phyloP scores from a whole-genome alignment of 2,329 filamentous ascomycete species.

The Pyrenochaeta sp. region DNA sequence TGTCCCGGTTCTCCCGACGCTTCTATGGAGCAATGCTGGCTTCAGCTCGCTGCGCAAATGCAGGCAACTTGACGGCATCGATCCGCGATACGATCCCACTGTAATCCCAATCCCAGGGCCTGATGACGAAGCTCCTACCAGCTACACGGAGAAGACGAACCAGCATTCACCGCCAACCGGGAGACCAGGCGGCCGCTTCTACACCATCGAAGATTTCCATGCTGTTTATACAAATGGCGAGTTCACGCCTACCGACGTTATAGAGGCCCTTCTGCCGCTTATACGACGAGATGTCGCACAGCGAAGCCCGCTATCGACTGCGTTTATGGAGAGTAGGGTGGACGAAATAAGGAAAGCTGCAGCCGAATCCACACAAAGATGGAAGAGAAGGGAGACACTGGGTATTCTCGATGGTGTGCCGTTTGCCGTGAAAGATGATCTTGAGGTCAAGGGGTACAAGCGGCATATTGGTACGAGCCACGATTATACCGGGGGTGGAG shows the following conservation, averaged over 20 bases:
- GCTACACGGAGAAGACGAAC: constrained; percentile 27
- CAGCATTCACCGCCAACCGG: constrained; percentile 27
- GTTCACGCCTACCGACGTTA: constrained; percentile 76
- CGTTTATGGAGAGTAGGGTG: constrained; percentile 74
- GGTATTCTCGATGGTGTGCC: constrained; percentile 83
- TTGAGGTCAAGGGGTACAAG: constrained; percentile 74
- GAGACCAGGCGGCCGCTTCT: constrained; percentile 41
- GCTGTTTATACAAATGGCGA: constrained; percentile 74
- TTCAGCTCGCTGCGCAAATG: constrained; percentile 67
- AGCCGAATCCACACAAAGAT: constrained; percentile 75
- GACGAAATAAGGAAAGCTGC: constrained; percentile 73
- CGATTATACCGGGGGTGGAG: constrained; percentile 60
- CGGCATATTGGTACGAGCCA: constrained; percentile 71
- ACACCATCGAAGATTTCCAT: constrained; percentile 78
- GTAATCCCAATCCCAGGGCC: constrained; percentile 58
- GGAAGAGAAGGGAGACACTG: constrained; percentile 70
- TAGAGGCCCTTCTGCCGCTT: constrained; percentile 74
- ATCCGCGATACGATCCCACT: constrained; percentile 65
- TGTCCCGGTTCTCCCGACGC: constrained; percentile 67
- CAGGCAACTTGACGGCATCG: constrained; percentile 62
- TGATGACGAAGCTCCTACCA: constrained; percentile 21
- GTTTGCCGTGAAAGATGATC: constrained; percentile 84
- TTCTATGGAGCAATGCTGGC: constrained; percentile 76
- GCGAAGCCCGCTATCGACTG: constrained; percentile 70
- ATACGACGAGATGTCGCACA: constrained; percentile 68